Evolutionary conservation across 2,329 filamentous ascomycete genomes (phyloP), one percentile per base, ranked within the genome.

Genomic region (Atkinsonella hypoxylon): DNA sequence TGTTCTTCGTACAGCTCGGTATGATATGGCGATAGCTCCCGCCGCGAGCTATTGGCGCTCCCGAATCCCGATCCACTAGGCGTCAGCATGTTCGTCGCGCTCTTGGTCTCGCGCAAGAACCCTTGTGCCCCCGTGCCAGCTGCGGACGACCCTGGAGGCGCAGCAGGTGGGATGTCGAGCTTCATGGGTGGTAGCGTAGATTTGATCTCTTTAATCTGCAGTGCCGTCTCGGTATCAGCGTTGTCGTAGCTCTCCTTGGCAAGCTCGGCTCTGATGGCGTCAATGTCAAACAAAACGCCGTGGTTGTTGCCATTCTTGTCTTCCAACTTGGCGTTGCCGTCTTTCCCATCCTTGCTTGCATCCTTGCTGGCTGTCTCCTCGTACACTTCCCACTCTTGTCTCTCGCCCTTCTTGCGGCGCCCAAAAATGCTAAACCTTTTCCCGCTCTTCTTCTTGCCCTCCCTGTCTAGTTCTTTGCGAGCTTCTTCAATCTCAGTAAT

Each of bases 401-500:
- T 90, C 62, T 89, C 78, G 0, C 77, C 68, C 67, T 85, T 85
- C 70, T 88, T 95, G 61, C 87, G 89, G 46, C 86, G 81, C 41
- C 84, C 83, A 68, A 96, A 96, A 58, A 94, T 80, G 36, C 82
- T 80, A 60, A 91, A 89, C 41, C 71, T 70, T 10, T 64, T 78
- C 40, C 70, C 65, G 59, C 76, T 76, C 57, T 71, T 73, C 61
- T 83, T 82, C 60, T 86, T 82, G 17, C 82, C 83, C 59, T 93
- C 86, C 62, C 81, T 83, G 61, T 95, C 89, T 3, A 95, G 76
- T 60, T 93, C 82, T 62, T 85, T 89, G 38, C 93, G 81, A 7
- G 93, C 93, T 67, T 95, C 90, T 64, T 97, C 91, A 48, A 98
- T 95, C 68, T 98, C 93, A 59, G 86, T 89, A 64, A 98, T 95